Evolutionary conservation across 2,329 filamentous ascomycete species (phyloP).

Genomic region (Xylaria sp.): DNA sequence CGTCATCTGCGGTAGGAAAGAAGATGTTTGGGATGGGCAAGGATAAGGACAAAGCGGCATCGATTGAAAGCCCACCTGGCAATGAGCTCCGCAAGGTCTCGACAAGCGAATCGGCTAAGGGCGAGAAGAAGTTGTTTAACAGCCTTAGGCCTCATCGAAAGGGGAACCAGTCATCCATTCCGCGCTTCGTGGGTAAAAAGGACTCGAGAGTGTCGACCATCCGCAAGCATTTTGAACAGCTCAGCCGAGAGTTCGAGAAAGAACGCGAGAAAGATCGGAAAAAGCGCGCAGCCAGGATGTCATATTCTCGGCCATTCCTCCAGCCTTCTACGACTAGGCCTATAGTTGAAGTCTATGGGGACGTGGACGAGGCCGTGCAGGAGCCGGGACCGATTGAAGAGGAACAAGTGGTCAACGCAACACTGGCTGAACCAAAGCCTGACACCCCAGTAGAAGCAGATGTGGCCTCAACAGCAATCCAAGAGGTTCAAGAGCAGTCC

Average conservation of each 20-base stretch:
- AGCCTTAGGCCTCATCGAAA: conserved; percentile 67
- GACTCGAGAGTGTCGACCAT: conserved; percentile 86
- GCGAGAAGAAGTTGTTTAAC: conserved; percentile 70
- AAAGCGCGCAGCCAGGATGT: conserved; percentile 76
- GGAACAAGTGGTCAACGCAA: conserved; percentile 47
- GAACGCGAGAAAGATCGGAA: conserved; percentile 85
- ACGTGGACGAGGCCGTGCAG: conserved; percentile 89
- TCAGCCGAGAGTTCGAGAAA: conserved; percentile 95
- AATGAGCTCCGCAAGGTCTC: conserved; percentile 38
- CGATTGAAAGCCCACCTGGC: conserved; percentile 31
- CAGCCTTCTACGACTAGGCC: conserved; percentile 92
- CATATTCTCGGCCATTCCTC: conserved; percentile 74
- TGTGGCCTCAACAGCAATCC: conserved; percentile 11
- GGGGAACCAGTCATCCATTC: conserved; percentile 74
- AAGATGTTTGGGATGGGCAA: conserved; percentile 38
- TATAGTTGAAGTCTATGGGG: conserved; percentile 93
- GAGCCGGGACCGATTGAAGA: conserved; percentile 72
- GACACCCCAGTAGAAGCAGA: conserved; percentile 22
- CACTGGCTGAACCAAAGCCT: conserved; percentile 38
- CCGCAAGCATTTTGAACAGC: conserved; percentile 92
- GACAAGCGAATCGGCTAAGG: conserved; percentile 48
- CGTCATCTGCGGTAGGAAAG: conserved; percentile 50
- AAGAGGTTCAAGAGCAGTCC: conserved; percentile 11
- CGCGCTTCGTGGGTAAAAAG: conserved; percentile 78
- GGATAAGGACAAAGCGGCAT: conserved; percentile 32